Evolutionary conservation across 1,139 yeast species (phyloP), one percentile per base, ranked within the genome.

Genomic region (Magnusiomyces paraingens): DNA sequence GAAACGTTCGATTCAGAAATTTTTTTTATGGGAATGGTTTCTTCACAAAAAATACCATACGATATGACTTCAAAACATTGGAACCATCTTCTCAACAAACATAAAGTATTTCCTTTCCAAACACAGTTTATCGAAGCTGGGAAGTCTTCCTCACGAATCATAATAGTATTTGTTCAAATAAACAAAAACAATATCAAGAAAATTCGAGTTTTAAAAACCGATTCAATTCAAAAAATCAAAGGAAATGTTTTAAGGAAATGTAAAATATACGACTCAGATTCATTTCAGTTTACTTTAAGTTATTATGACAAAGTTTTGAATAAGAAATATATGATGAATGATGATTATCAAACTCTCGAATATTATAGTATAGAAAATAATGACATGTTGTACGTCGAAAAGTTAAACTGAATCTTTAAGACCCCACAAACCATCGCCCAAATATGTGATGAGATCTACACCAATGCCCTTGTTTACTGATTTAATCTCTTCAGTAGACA

Each of bases 401-500:
- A 29, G 39, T 40, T 39, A 52, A 51, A 58, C 51, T 43, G 52
- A 50, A 40, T 50, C 55, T 51, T 52, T 52, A 18, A 48, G 46
- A 18, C 52, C 49, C 57, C 54, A 47, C 60, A 91, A 75, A 11
- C 96, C 96, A 70, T 91, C 99, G 52, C 96, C 97, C 63, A 91
- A 75, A 67, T 86, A 85, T 64, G 88, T 93, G 57, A 86, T 75
- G 64, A 90, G 74, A 65, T 91, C 96, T 54, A 93, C 82, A 65
- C 97, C 98, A 62, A 87, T 84, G 38, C 95, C 96, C 70, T 91
- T 91, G 69, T 91, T 91, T 54, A 80, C 77, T 17, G 80, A 73
- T 71, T 86, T 87, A 66, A 91, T 91, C 53, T 93, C 97, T 64
- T 86, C 94, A 1, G 95, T 86, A 61, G 93, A 83, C 97, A 91